phyloP scores from a whole-genome alignment of 306 rosid genomes.

The Trifolium repens region DNA sequence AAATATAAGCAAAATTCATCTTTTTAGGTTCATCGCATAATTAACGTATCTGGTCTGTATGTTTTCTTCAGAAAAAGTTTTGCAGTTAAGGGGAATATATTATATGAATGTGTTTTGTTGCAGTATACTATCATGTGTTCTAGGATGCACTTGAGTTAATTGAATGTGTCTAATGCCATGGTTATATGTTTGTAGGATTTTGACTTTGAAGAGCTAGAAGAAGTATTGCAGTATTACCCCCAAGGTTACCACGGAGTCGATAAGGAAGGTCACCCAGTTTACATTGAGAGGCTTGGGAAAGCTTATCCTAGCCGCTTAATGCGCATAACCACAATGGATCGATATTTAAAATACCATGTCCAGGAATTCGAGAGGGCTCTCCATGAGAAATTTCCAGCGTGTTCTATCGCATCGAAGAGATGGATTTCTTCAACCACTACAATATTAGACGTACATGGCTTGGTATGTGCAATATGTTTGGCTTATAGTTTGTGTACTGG shows the following conservation, averaged over 20 bases:
- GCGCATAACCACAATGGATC: conserved; percentile 82
- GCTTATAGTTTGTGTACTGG: too few relatives aligned
- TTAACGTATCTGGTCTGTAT: too few relatives aligned
- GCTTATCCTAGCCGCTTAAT: conserved; percentile 89
- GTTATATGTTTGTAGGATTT: conserved; percentile 70
- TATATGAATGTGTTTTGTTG: not conserved
- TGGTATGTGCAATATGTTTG: conserved; percentile 58
- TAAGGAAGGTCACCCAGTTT: conserved; percentile 93
- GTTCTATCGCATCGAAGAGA: conserved; percentile 88
- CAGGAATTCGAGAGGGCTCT: conserved; percentile 93
- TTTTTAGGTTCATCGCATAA: too few relatives aligned
- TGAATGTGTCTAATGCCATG: conserved; percentile 39
- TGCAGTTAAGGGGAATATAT: too few relatives aligned
- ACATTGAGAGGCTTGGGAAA: conserved; percentile 93
- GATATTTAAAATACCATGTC: conserved; percentile 91
- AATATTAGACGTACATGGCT: conserved; percentile 91
- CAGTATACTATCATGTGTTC: not conserved
- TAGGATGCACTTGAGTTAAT: conserved; percentile 11
- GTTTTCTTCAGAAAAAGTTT: too few relatives aligned
- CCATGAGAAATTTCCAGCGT: conserved; percentile 92
- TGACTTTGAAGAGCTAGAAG: conserved; percentile 91
- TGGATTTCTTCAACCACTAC: conserved; percentile 85
- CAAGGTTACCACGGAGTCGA: conserved; percentile 98
- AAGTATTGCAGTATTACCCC: conserved; percentile 91
- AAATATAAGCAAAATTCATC: too few relatives aligned